Conservation (phyloP, 2,329 filamentous ascomycete species). For the Pezicula carpinea region DNA sequence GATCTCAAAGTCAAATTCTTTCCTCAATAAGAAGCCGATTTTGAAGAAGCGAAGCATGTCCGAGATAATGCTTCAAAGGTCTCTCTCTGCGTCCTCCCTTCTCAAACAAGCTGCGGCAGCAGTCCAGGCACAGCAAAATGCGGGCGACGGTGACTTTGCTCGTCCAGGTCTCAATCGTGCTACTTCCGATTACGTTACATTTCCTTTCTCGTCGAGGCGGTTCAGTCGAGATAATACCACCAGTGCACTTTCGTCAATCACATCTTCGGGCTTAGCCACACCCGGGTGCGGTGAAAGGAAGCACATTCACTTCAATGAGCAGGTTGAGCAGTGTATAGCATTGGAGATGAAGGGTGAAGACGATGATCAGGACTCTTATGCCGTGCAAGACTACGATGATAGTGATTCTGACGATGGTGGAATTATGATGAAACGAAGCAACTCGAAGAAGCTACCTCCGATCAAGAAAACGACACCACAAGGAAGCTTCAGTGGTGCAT, state of each 20-base stretch:
- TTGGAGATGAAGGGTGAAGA: slow-evolving; percentile 79
- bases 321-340: slow-evolving; percentile 93
- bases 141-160: slow-evolving; percentile 41
- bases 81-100: slow-evolving; percentile 80
- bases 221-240: slow-evolving; percentile 54
- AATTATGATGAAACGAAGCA: slow-evolving; percentile 69
- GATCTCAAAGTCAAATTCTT: slow-evolving; percentile 56
- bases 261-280: slow-evolving; percentile 64
- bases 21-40: slow-evolving; percentile 65
- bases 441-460: slow-evolving; percentile 40
- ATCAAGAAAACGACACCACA: slow-evolving; percentile 32
- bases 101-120: slow-evolving; percentile 59
- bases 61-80: slow-evolving; percentile 88
- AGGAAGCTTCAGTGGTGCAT: slow-evolving; percentile 40
- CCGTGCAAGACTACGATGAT: slow-evolving; percentile 41
- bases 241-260: slow-evolving; percentile 57
- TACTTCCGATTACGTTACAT: slow-evolving; percentile 64
- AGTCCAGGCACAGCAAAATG: slow-evolving; percentile 37
- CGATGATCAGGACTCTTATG: slow-evolving; percentile 46
- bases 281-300: slow-evolving; percentile 64
- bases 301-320: slow-evolving; percentile 96
- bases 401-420: slow-evolving; percentile 57
- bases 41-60: slow-evolving; percentile 96
- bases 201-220: slow-evolving; percentile 57
- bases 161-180: slow-evolving; percentile 54